These are phyloP conservation scores for Albifimbria verrucaria DNA, from an alignment of 2,329 filamentous ascomycete genomes.

Conservation along the genomic window DNA sequence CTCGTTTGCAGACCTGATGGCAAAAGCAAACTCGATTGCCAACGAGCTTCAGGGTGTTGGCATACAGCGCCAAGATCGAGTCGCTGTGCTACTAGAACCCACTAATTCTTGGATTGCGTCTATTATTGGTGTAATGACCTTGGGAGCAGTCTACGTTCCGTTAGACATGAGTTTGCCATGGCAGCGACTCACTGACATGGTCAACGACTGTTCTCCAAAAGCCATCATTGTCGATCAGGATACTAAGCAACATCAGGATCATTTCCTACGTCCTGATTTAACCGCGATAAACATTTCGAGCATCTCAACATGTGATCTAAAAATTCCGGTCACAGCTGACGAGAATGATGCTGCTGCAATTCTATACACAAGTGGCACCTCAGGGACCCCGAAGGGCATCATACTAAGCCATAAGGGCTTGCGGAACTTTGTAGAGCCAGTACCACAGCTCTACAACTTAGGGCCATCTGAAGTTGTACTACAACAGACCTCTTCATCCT, in stretches of 20 bases:
- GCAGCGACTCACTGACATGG: not conserved
- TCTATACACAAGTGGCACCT: constrained; percentile 24
- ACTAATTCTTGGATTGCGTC: not conserved
- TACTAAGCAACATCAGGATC: too few species aligned
- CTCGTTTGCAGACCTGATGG: not conserved
- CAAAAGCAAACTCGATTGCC: not conserved
- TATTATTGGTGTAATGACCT: not conserved
- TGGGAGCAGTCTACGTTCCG: not conserved
- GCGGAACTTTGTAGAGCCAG: constrained; percentile 16
- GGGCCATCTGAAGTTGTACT: constrained; percentile 19
- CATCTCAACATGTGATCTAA: too few species aligned
- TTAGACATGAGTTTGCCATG: not conserved
- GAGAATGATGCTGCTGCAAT: too few species aligned
- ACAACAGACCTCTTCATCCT: constrained; percentile 33
- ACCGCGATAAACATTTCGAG: too few species aligned
- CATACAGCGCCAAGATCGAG: not conserved
- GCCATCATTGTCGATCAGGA: not conserved
- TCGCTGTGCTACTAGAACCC: not conserved
- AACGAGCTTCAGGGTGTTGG: not conserved
- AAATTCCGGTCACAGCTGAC: too few species aligned
- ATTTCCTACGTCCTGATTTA: too few species aligned
- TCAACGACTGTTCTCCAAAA: not conserved
- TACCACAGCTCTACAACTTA: constrained; percentile 6
- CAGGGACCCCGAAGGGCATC: constrained; percentile 35
- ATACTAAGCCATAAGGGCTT: constrained; percentile 21